These are phyloP conservation scores for Linderina pennispora DNA, from an alignment of 192 early-diverging fungal genomes.

Conservation along the genomic window DNA sequence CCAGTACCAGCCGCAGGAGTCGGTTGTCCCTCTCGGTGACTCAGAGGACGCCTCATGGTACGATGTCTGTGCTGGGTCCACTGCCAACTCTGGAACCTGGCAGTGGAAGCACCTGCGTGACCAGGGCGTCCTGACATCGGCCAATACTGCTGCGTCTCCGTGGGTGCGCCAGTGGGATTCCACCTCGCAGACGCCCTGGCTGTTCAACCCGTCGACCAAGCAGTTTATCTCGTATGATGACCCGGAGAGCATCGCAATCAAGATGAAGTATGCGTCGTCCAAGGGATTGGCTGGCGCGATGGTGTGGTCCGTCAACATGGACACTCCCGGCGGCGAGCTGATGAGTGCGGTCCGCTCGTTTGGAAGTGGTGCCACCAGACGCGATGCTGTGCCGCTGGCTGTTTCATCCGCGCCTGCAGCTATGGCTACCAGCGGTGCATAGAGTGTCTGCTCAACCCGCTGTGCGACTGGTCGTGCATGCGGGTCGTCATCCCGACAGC, in stretches of 20 bases:
- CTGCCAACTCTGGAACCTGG: conserved; percentile 55
- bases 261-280: conserved; percentile 50
- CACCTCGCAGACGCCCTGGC: conserved; percentile 57
- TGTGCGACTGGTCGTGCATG: neutral
- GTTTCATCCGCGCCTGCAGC: neutral
- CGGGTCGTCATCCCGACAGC: neutral
- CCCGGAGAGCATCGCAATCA: conserved; percentile 48
- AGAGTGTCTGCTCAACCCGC: neutral
- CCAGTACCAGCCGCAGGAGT: conserved; percentile 17
- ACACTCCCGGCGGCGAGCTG: conserved; percentile 41
- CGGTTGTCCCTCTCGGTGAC: conserved; percentile 45
- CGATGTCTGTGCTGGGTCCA: conserved; percentile 43
- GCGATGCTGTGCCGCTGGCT: neutral
- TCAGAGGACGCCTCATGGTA: conserved; percentile 50
- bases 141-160: conserved; percentile 44
- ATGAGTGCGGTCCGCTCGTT: conserved; percentile 12
- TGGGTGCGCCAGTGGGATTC: conserved; percentile 59
- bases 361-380: neutral
- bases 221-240: conserved; percentile 65
- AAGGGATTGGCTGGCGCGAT: conserved; percentile 53
- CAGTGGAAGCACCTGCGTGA: conserved; percentile 53
- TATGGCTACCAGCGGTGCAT: neutral
- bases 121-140: conserved; percentile 42
- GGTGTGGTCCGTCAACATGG: conserved; percentile 43
- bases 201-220: conserved; percentile 55